phyloP scores from a whole-genome alignment of 2,329 filamentous ascomycete genomes.

The Pezizomycotina sp. region DNA sequence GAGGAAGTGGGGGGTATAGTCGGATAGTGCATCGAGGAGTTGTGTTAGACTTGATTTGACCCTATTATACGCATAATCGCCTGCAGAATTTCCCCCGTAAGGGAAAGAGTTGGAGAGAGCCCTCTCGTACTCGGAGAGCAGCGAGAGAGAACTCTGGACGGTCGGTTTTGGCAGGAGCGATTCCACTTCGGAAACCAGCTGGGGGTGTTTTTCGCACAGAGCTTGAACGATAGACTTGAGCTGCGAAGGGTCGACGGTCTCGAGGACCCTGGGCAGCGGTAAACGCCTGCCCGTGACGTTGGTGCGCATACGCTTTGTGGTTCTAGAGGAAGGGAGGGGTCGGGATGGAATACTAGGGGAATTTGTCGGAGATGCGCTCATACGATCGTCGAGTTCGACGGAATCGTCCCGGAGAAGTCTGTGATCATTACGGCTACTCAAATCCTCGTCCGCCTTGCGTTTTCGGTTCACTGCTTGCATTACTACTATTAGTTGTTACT shows the following conservation, averaged over 20 bases:
- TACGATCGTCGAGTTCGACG: slow-evolving; percentile 53
- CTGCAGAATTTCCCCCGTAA: slow-evolving; percentile 63
- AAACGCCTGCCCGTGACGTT: slow-evolving; percentile 54
- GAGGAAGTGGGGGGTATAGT: slow-evolving; percentile 90
- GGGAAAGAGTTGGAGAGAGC: slow-evolving; percentile 66
- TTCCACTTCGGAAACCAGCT: slow-evolving; percentile 70
- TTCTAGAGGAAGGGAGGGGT: slow-evolving; percentile 44
- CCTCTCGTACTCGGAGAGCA: slow-evolving; percentile 67
- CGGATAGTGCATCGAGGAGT: slow-evolving; percentile 73
- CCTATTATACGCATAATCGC: slow-evolving; percentile 89
- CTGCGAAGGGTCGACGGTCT: slow-evolving; percentile 75
- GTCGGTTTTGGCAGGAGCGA: slow-evolving; percentile 74
- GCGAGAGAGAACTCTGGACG: slow-evolving; percentile 59
- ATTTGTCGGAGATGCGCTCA: slow-evolving; percentile 73
- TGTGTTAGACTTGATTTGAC: slow-evolving; percentile 65
- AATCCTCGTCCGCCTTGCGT: slow-evolving; percentile 57
- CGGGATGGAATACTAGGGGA: slow-evolving; percentile 62
- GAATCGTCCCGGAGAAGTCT: slow-evolving; percentile 13
- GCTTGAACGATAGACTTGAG: slow-evolving; percentile 74
- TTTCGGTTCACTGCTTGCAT: slow-evolving; percentile 57
- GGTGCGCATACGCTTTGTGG: slow-evolving; percentile 45
- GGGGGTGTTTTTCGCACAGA: slow-evolving; percentile 77
- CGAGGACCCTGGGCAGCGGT: slow-evolving; percentile 61
- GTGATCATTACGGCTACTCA: slow-evolving; percentile 24
- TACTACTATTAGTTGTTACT: slow-evolving; percentile 27